Evolutionary conservation across 1,139 yeast species (phyloP), one percentile per base, ranked within the genome.

Genomic region (Arxiozyma telluris): DNA sequence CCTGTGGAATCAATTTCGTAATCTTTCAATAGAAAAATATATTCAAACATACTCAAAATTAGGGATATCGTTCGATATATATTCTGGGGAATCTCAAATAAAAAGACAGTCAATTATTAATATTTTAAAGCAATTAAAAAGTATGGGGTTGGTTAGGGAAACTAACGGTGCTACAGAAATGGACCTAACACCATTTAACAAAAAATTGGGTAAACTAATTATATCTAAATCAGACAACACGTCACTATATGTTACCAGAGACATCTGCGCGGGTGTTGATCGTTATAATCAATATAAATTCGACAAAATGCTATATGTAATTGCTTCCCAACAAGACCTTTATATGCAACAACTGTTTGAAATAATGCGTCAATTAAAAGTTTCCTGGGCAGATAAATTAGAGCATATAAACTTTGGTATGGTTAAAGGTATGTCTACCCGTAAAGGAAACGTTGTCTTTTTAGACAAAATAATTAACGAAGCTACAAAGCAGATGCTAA

Each of bases 401-500:
- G 80, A 78, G 63, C 98, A 91, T 71, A 80, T 94, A 64, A 93
- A 87, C 74, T 93, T 90, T 66, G 99, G 99, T 71, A 86, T 93
- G 95, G 98, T 93, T 54, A 87, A 82, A 69, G 98, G 98, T 63
- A 93, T 93, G 99, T 87, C 96, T 34, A 93, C 98, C 57, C 84
- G 99, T 77, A 88, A 84, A 74, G 99, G 99, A 61, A 93, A 96
- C 42, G 99, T 94, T 59, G 98, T 93, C 12, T 93, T 93, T 78
- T 79, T 93, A 68, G 97, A 94, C 72, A 87, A 82, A 68, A 93
- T 93, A 64, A 78, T 93, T 64, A 94, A 93, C 73, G 96, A 90
- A 72, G 90, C 97, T 59, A 87, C 87, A 75, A 91, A 86, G 54
- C 83, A 87, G 66, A 93, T 93, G 97, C 96, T 91, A 68, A 95